Evolutionary conservation across 2,329 filamentous ascomycete species (phyloP), one percentile per base, ranked within the genome.

Genomic region (Corinectria fuckeliana): DNA sequence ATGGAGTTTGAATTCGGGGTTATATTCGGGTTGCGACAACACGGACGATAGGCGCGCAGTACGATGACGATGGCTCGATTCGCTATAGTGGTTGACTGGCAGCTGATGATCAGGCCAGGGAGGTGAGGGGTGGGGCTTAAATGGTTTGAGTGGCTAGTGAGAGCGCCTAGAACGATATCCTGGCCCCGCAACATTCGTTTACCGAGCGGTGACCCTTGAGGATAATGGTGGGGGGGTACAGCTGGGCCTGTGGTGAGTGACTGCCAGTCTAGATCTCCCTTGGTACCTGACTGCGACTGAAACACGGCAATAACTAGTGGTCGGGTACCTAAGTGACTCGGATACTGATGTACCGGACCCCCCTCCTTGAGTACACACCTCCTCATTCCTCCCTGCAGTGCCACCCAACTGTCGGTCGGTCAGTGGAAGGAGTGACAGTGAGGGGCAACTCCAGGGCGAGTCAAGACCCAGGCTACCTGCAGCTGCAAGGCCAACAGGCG

Each of bases 41-140:
- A 30, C 23, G 45, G 39, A 58, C 39, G 56, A 47, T 45, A 60
- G 56, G 58, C 26, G 60, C 45, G 50, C 50, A 59, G 48, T 54
- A 60, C 50, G 55, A 70, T 67, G 66, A 70, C 61, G 68, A 62
- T 68, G 58, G 63, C 56, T 66, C 65, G 62, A 64, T 60, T 58
- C 48, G 36, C 30, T 34, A 5, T n/a, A n/a, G n/a, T n/a, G n/a
- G n/a, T n/a, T n/a, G 28, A 13, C 28, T 50, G 52, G 47, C 48
- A 60, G 63, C 49, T 58, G 55, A 62, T 58, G 54, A 60, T 53
- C 58, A 56, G 61, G 64, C 64, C 62, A 64, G 61, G 62, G 58
- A 68, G 62, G 67, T 65, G 65, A 63, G 67, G 67, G 51, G 55
- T 50, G 58, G 63, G 56, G 48, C 50, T 25, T 30, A 30, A 39